Base-by-base conservation (phyloP, 768 basidiomycete species). In the Lentinula raphanica region DNA sequence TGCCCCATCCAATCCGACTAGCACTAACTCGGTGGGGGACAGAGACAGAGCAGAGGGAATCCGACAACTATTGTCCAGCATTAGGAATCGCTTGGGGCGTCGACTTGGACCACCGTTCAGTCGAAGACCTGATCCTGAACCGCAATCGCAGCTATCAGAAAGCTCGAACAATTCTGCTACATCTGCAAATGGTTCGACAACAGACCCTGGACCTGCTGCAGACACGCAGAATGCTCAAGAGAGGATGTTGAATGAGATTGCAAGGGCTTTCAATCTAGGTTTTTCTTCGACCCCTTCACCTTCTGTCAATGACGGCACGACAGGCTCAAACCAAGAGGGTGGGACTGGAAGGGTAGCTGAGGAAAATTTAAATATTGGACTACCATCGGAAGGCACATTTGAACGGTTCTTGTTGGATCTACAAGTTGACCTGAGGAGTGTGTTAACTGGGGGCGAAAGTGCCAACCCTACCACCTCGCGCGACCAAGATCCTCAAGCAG, bases 401-500 rank as follows among this genome's bases (percentile, higher is more conserved):
- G 90, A 92, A 66, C 79, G 88, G 28, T 93, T 93, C 75, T 72
- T 93, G 62, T 72, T 89, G 45, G 89, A 92, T 69, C 66, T 92
- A 54, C 92, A 92, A 69, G 72, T 78, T 17, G 91, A 92, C 68
- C 71, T 93, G 56, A 73, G 91, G 56, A 70, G 75, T 5, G 85
- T 86, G 8, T 68, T 93, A 59, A 80, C 79, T 28, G 54, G 54
- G 21, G 40, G 25, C 6, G 25, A 21, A 38, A 27, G 42, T 35
- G 8, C 12, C 19, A n/a, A n/a, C n/a, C n/a, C n/a, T n/a, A 40
- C 19, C 32, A 36, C 6, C 12, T 17, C 32, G 19, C 21, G 27
- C 64, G 59, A 44, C 0, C 15, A 65, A 68, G 8, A 66, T 68
- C 36, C 65, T 59, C 42, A 11, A 6, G 32, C 5, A 35, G 32